Evolutionary conservation across 2,329 filamentous ascomycete species (phyloP), one percentile per base, ranked within the genome.

Genomic region (Colletotrichum navitas): DNA sequence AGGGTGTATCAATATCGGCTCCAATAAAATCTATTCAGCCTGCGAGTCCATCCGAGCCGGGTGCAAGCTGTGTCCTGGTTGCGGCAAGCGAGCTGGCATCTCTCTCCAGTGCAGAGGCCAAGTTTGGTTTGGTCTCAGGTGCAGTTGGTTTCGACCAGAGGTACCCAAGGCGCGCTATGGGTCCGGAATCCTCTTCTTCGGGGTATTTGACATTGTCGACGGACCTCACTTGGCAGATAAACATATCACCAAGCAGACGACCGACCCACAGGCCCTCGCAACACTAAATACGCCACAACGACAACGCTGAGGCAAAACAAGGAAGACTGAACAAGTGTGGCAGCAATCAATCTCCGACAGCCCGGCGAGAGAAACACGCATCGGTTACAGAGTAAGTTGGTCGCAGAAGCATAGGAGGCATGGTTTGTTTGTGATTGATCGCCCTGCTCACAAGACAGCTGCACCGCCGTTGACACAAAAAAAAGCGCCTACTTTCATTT

Each of bases 271-370:
- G 29, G 11, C 24, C 24, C 58, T 39, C 54, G 39, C 29, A 45
- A 55, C 58, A n/a, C n/a, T 8, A 8, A 41, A 29, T 1, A 51
- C 49, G 36, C 24, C 49, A 63, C 49, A 29, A 32, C 11, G 26
- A 18, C 21, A 39, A 4, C 32, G 32, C 12, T 34, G 54, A 45
- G 62, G 47, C 62, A 32, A 47, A 29, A 47, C 45, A 59, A 36
- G 39, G 29, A 18, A 47, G 32, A 6, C 21, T 21, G 39, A 52
- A 11, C 7, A 32, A 60, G 56, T n/a, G 47, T 61, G 65, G 54
- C 65, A 49, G 52, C 45, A 60, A 45, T 63, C 55, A 60, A 59
- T 71, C 49, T 54, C 65, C 68, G 68, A 49, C 39, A 24, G 26
- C 34, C 39, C 45, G 47, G 5, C 45, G 26, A 26, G 43, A 34